These are phyloP conservation scores for Odontarrhena argentea DNA, from an alignment of 345 rosid genomes.

Conservation along the genomic window DNA sequence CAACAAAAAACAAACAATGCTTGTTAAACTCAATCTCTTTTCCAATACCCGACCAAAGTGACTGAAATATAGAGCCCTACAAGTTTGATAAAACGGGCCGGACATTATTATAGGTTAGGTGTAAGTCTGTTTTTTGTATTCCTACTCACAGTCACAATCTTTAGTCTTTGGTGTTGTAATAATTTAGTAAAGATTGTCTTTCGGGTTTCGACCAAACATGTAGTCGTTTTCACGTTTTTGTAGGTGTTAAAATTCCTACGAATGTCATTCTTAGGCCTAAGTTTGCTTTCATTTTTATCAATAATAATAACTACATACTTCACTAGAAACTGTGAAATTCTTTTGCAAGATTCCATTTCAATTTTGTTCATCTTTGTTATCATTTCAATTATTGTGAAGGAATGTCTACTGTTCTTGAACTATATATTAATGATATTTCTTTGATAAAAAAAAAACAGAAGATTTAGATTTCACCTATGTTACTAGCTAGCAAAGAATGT, in stretches of 20 bases:
- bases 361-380: background rate
- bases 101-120: background rate
- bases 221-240: constrained; percentile 12
- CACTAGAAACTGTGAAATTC: no score
- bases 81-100: background rate
- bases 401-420: no score
- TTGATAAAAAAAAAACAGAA: no score
- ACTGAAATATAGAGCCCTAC: background rate
- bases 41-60: background rate
- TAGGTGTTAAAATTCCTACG: background rate
- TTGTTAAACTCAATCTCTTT: no score
- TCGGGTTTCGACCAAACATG: background rate
- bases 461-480: background rate
- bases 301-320: no score
- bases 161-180: background rate
- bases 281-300: background rate
- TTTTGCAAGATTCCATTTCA: background rate
- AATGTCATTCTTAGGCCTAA: background rate
- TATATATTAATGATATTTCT: no score
- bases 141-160: background rate
- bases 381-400: no score
- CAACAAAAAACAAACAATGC: no score
- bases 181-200: background rate
- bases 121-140: background rate
- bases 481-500: background rate